phyloP scores from a whole-genome alignment of 805 yeast genomes.

The Cyberlindnera veronae region DNA sequence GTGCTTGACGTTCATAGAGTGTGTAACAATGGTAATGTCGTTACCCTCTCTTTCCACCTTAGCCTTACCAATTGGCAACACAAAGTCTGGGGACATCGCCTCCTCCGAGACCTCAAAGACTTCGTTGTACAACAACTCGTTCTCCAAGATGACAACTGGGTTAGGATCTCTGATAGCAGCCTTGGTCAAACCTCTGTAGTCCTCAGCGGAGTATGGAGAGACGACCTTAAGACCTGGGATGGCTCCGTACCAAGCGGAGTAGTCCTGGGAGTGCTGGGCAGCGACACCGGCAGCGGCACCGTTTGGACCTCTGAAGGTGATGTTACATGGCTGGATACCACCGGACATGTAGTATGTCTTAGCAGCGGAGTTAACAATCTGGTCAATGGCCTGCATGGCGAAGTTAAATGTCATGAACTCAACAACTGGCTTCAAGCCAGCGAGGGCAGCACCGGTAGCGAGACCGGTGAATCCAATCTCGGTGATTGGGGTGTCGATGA shows the following conservation, averaged over 20 bases:
- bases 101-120: slow-evolving; percentile 86
- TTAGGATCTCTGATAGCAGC: slow-evolving; percentile 98
- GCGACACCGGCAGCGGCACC: slow-evolving; percentile 99
- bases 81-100: slow-evolving; percentile 81
- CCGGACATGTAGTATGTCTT: slow-evolving; percentile 99
- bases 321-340: slow-evolving; percentile 95
- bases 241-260: slow-evolving; percentile 95
- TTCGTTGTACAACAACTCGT: slow-evolving; percentile 93
- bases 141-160: slow-evolving; percentile 94
- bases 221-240: slow-evolving; percentile 97
- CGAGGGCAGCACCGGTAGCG: slow-evolving; percentile 80
- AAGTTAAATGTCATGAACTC: slow-evolving; percentile 99
- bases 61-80: slow-evolving; percentile 92
- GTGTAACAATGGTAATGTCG: slow-evolving; percentile 85
- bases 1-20: slow-evolving; percentile 85
- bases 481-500: slow-evolving; percentile 94
- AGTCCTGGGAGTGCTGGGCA: slow-evolving; percentile 99
- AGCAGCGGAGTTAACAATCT: slow-evolving; percentile 97
- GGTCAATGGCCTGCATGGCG: slow-evolving; percentile 99
- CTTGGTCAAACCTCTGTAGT: slow-evolving; percentile 91
- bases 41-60: slow-evolving; percentile 92
- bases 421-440: slow-evolving; percentile 88
- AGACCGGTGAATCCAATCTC: slow-evolving; percentile 99
- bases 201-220: slow-evolving; percentile 94
- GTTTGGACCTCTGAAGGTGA: slow-evolving; percentile 98